Evolutionary conservation across 129 eudicot species (phyloP).

Genomic region (Pittosporum tobira): DNA sequence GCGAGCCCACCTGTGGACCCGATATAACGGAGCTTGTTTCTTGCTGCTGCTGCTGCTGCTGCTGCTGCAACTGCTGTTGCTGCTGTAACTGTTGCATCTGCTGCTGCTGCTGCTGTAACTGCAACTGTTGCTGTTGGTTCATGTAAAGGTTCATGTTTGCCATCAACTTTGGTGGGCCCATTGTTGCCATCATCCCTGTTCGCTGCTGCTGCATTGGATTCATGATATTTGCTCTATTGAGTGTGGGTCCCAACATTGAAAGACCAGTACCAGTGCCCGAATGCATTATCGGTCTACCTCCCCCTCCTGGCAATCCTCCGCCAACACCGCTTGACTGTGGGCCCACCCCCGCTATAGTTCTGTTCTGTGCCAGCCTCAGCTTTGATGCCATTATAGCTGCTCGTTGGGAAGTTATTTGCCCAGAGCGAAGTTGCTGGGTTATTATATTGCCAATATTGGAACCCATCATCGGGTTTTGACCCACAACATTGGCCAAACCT

Average conservation of each 20-base stretch:
- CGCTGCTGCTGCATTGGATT: constrained; percentile 87
- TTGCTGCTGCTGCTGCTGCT: constrained; percentile 48
- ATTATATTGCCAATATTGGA: constrained; percentile 50
- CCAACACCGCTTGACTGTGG: constrained; percentile 41
- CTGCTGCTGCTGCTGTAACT: constrained; percentile 32
- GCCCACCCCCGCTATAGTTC: constrained; percentile 39
- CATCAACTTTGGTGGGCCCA: constrained; percentile 72
- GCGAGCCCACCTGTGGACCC: constrained; percentile 75
- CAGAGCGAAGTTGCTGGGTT: constrained; percentile 52
- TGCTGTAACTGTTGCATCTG: constrained; percentile 34
- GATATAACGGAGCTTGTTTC: constrained; percentile 68
- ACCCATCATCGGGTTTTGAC: constrained; percentile 54
- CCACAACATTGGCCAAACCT: constrained; percentile 53
- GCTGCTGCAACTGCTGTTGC: constrained; percentile 26
- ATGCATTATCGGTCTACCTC: constrained; percentile 74
- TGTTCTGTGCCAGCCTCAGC: constrained; percentile 42
- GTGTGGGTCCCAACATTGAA: constrained; percentile 63
- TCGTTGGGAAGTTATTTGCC: constrained; percentile 38
- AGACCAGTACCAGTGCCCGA: constrained; percentile 57
- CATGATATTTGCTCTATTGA: constrained; percentile 43
- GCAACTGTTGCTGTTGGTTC: constrained; percentile 62
- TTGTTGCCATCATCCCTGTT: constrained; percentile 49
- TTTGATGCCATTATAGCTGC: constrained; percentile 44
- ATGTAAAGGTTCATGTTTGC: constrained; percentile 55
- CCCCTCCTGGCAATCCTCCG: constrained; percentile 62